Conservation (phyloP, 176 grass and related monocot species). For the Zizania latifolia region DNA sequence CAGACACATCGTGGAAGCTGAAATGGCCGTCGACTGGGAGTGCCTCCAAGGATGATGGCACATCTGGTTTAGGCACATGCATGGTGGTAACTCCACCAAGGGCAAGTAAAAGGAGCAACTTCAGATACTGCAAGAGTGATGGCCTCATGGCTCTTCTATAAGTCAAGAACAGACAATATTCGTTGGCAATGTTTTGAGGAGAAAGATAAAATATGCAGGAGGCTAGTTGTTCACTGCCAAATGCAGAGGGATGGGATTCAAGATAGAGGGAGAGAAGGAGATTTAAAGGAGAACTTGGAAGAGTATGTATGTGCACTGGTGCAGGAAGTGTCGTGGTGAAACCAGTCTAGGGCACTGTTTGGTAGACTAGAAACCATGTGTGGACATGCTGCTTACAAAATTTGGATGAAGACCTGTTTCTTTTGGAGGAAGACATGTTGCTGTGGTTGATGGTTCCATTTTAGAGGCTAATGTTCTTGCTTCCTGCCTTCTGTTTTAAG, state of each 20-base stretch:
- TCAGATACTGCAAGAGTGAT: slow-evolving; percentile 34
- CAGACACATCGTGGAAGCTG: slow-evolving; percentile 47
- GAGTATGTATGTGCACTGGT: slow-evolving; percentile 13
- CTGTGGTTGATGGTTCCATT: slow-evolving; percentile 10
- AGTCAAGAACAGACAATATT: slow-evolving; percentile 9
- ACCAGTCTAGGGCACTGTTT: slow-evolving; percentile 16
- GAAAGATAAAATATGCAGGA: slow-evolving; percentile 1
- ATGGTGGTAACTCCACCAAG: slow-evolving; percentile 37
- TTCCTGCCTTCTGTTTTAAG: slow-evolving; percentile 20
- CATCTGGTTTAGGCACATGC: slow-evolving; percentile 34
- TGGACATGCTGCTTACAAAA: slow-evolving; percentile 12
- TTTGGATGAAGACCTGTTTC: slow-evolving; percentile 24
- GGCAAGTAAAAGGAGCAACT: slow-evolving; percentile 45
- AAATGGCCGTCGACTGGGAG: slow-evolving; percentile 52
- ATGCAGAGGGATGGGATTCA: slow-evolving; percentile 25
- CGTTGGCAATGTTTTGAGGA: slow-evolving; percentile 19
- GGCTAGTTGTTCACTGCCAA: slow-evolving; percentile 13
- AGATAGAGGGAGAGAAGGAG: slow-evolving; percentile 45
- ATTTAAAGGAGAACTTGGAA: slow-evolving; percentile 55
- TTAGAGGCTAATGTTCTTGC: slow-evolving; percentile 9
- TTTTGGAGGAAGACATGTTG: slow-evolving; percentile 20
- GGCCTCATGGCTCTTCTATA: slow-evolving; percentile 31
- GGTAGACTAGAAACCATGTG: slow-evolving; percentile 8
- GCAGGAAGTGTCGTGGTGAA: slow-evolving; percentile 28
- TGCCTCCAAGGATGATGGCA: slow-evolving; percentile 23